phyloP scores from a whole-genome alignment of 208 protist species.

The Trypanosoma cruzi region DNA sequence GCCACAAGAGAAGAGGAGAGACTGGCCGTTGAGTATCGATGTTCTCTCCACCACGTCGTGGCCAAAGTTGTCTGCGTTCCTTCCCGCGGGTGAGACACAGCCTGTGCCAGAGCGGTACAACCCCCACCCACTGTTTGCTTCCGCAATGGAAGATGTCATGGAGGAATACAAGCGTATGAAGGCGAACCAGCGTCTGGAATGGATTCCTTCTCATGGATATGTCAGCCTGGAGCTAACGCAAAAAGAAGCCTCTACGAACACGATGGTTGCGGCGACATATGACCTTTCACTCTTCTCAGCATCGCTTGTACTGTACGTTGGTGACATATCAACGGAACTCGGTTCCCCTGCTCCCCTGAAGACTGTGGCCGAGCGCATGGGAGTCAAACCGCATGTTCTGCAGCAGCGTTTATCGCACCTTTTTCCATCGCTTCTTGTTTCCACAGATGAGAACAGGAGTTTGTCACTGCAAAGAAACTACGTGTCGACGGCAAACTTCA shows the following conservation, averaged over 20 bases:
- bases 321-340: conserved; percentile 38
- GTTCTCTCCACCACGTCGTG: conserved; percentile 78
- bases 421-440: conserved; percentile 29
- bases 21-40: conserved; percentile 47
- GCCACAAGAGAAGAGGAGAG: background rate
- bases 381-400: conserved; percentile 21
- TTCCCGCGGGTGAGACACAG: conserved; percentile 23
- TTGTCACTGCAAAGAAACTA: conserved; percentile 48
- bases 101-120: conserved; percentile 46
- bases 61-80: conserved; percentile 49
- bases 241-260: conserved; percentile 37
- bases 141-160: conserved; percentile 55
- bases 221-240: conserved; percentile 69
- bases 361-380: conserved; percentile 26
- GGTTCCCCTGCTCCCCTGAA: conserved; percentile 36
- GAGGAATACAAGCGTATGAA: conserved; percentile 61
- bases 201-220: conserved; percentile 60
- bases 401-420: conserved; percentile 28
- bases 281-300: conserved; percentile 70
- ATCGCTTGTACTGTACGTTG: conserved; percentile 70
- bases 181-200: conserved; percentile 68
- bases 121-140: conserved; percentile 59
- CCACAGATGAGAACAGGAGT: conserved; percentile 26
- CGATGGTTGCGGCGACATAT: conserved; percentile 38
- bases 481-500: conserved; percentile 30